These are phyloP conservation scores for Penicillium sp. DNA, from an alignment of 2,329 filamentous ascomycete genomes.

Conservation along the genomic window DNA sequence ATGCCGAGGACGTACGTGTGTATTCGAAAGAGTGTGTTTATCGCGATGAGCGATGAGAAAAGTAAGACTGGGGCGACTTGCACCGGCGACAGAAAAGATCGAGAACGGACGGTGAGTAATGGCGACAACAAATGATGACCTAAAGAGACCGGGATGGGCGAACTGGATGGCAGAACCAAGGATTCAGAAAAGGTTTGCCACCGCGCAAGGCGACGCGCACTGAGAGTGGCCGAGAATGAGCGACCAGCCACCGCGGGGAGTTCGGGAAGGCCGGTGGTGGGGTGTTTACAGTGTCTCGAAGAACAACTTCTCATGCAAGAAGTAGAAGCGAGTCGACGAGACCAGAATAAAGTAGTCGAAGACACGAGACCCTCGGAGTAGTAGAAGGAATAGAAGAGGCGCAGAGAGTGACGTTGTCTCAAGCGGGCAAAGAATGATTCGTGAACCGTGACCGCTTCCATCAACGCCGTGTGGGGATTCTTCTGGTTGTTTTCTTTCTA, in stretches of 20 bases:
- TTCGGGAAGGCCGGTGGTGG: conserved; percentile 11
- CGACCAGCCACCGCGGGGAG: conserved; percentile 27
- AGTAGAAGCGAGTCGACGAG: conserved; percentile 7
- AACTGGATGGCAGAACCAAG: conserved; percentile 36
- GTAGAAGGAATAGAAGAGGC: neutral
- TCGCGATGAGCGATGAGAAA: conserved; percentile 1
- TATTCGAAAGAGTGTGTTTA: neutral
- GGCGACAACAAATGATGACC: conserved; percentile 21
- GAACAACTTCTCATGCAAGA: neutral
- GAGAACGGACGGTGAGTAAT: conserved; percentile 15
- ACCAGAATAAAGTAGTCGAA: conserved; percentile 11
- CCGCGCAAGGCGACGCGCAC: conserved; percentile 32
- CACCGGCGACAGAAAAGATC: conserved; percentile 3
- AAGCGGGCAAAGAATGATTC: conserved; percentile 1
- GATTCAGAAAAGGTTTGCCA: conserved; percentile 35
- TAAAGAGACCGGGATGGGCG: conserved; percentile 20
- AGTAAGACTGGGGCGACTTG: conserved; percentile 4
- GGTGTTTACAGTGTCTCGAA: neutral
- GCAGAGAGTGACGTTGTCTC: conserved; percentile 1
- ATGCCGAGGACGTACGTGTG: neutral
- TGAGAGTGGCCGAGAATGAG: conserved; percentile 24
- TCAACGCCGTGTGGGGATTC: conserved; percentile 21
- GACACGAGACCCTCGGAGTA: neutral
- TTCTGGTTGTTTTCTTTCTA: conserved; percentile 5
- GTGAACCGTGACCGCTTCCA: conserved; percentile 26